phyloP scores from a whole-genome alignment of 2,329 filamentous ascomycete genomes.

The Lachnellula hyalina region DNA sequence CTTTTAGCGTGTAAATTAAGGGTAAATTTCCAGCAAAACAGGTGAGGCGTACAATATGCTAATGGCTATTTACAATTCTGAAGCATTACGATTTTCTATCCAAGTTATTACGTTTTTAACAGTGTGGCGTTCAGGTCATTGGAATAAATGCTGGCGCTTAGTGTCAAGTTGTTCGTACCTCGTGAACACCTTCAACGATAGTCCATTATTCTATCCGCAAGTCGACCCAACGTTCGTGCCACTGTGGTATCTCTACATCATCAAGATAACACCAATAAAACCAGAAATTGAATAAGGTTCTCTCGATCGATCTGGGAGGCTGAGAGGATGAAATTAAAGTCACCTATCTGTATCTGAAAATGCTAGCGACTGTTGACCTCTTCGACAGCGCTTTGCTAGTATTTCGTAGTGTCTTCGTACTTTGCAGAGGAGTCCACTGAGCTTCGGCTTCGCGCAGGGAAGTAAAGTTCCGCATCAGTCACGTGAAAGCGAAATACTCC shows the following conservation, averaged over 20 bases:
- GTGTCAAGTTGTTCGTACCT: neutral
- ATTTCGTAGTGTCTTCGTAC: neutral
- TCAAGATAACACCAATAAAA: neutral
- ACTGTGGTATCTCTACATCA: neutral
- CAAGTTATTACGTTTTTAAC: neutral
- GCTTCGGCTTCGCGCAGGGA: neutral
- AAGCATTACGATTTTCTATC: neutral
- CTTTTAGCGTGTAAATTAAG: neutral
- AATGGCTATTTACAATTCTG: neutral
- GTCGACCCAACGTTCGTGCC: neutral
- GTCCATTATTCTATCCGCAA: neutral
- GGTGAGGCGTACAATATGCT: neutral
- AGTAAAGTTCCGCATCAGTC: neutral
- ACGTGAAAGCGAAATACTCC: too few relatives aligned
- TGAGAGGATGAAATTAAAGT: neutral
- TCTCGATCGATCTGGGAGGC: neutral
- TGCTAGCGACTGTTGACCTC: neutral
- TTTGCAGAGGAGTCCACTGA: neutral
- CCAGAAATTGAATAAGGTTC: neutral
- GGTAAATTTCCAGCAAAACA: neutral
- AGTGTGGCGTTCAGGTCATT: neutral
- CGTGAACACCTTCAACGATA: neutral
- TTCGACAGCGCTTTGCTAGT: neutral
- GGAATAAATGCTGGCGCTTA: neutral
- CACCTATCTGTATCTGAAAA: neutral